Base-by-base conservation (phyloP, 805 yeast genomes). In the Kodamaea neixiangensis region DNA sequence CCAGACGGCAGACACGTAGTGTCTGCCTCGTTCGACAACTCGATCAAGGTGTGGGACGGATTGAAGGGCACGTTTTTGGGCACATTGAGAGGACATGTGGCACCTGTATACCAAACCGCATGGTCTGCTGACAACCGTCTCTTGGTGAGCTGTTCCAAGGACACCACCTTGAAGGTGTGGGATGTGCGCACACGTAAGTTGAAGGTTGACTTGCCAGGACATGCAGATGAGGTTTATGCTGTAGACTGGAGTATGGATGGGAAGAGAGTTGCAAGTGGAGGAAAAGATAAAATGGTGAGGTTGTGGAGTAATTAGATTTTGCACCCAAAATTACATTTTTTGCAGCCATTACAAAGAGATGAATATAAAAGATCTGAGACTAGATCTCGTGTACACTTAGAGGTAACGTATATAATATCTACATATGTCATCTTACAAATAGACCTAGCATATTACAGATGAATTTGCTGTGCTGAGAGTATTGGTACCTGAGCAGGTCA, bases 161-260 rank as follows among this genome's bases (percentile, higher is more conserved):
- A 93, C 68, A 92, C 98, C 1, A 93, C 98, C 1, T 77, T 93
- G 63, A 93, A 93, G 68, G 96, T 93, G 1, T 93, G 98, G 98
- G 97, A 93, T 64, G 84, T 93, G 18, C 81, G 88, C 61, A 88
- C 97, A 2, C 79, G 86, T 56, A 93, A 93, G 64, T 73, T 94
- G 50, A 80, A 83, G 52, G 89, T 86, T 14, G 99, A 94, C 68
- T 78, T 94, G 52, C 99, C 99, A 0, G 99, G 99, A 1, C 99
- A 94, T 65, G 75, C 85, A 13, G 99, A 94, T 63, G 99, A 94
- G 70, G 97, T 94, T 0, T 94, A 82, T 65, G 96, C 97, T 0
- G 97, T 94, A 3, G 99, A 94, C 62, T 94, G 99, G 99, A 89
- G 97, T 73, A 83, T 87, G 50, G 99, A 94, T 66, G 99, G 99